These are phyloP conservation scores for Xerocomus alliaceus DNA, from an alignment of 1,284 basidiomycete genomes.

Conservation along the genomic window DNA sequence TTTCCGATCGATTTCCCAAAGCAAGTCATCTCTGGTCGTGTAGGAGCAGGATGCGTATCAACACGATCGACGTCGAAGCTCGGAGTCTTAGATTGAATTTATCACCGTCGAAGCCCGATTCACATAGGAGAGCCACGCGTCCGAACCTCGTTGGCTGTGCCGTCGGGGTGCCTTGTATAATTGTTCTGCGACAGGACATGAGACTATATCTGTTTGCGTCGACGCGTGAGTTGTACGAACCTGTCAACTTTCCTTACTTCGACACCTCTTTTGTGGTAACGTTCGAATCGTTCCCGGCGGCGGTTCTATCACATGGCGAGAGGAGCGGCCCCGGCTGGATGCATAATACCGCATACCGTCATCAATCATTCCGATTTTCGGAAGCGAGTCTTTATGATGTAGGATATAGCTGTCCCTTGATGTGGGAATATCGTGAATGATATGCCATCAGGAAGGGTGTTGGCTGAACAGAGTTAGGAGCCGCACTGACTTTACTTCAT, in stretches of 20 bases:
- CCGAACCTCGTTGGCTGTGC: conserved; percentile 35
- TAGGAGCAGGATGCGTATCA: conserved; percentile 29
- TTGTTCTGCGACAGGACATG: conserved; percentile 24
- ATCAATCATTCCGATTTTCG: background rate
- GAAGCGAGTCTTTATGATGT: background rate
- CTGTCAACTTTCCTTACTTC: conserved; percentile 23
- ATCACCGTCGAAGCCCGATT: conserved; percentile 28
- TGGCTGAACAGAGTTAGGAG: background rate
- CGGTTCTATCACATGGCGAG: background rate
- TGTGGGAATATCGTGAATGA: background rate
- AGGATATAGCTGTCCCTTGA: background rate
- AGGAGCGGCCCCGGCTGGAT: background rate
- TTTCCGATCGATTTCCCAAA: conserved; percentile 29
- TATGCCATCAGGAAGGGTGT: background rate
- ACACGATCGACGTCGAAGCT: conserved; percentile 40
- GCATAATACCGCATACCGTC: background rate
- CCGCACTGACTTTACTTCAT: too few species aligned
- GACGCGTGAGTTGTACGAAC: conserved; percentile 10
- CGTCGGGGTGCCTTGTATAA: conserved; percentile 18
- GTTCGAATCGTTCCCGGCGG: background rate
- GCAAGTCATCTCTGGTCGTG: conserved; percentile 21
- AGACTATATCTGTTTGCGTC: conserved; percentile 22
- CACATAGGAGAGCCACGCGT: conserved; percentile 26
- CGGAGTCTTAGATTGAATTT: conserved; percentile 19
- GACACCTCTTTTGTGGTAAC: conserved; percentile 13